phyloP scores from a whole-genome alignment of 169 alveolate species.

The Cryptosporidium meleagridis region DNA sequence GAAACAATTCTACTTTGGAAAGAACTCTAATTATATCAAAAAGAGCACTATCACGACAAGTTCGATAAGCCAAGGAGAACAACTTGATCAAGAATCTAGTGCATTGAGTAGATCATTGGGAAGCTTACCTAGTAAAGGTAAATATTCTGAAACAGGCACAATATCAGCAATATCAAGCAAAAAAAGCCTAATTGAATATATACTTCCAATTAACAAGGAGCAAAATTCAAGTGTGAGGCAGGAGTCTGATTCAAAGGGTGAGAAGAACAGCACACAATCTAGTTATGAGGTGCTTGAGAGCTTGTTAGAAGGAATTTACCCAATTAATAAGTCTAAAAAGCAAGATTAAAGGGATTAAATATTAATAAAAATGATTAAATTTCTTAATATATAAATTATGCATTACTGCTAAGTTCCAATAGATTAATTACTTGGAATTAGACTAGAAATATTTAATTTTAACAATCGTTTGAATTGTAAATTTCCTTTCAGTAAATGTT shows the following conservation, averaged over 20 bases:
- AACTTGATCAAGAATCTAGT: background rate
- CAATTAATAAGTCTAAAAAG: conserved; percentile 5
- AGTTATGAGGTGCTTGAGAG: conserved; percentile 58
- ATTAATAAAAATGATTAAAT: background rate
- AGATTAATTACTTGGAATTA: background rate
- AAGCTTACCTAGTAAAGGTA: background rate
- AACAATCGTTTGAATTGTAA: background rate
- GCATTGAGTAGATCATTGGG: background rate
- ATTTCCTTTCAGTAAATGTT: background rate
- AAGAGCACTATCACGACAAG: background rate
- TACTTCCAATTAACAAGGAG: conserved; percentile 58
- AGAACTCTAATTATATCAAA: conserved; percentile 11
- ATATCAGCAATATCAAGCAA: background rate
- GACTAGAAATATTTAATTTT: background rate
- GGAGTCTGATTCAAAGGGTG: conserved; percentile 13
- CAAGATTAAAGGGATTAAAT: background rate
- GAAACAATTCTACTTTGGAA: conserved; percentile 64
- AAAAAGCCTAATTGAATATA: conserved; percentile 41
- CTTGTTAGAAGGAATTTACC: conserved; percentile 52
- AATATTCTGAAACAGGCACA: background rate
- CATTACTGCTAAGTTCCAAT: background rate
- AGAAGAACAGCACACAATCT: conserved; percentile 6
- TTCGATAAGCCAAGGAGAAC: background rate
- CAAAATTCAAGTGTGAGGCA: background rate
- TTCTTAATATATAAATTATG: background rate